Evolutionary conservation across 805 yeast genomes (phyloP), one percentile per base, ranked within the genome.

Genomic region (Saccharomycopsis oosterbeekiorum): DNA sequence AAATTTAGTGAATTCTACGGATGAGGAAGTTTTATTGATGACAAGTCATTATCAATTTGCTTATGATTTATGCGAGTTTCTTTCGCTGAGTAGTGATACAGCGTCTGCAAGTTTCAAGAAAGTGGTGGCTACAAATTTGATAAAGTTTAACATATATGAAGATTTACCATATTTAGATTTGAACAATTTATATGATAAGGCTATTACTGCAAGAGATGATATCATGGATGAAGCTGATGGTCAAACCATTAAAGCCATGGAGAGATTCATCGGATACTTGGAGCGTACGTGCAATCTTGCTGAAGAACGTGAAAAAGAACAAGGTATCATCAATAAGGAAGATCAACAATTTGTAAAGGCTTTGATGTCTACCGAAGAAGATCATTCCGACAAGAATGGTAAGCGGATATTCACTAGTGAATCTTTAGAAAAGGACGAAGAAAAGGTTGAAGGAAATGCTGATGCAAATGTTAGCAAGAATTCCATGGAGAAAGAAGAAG

Each of bases 11-110:
- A 79, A 81, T 62, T 72, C 75, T 51, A 66, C 76, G 0, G 75
- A 76, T 5, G 80, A 74, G 1, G 79, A 74, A 1, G 71, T 77
- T 2, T 68, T 68, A 3, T 67, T 67, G n/a, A 80, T 82, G 50
- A 70, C 78, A 11, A 73, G 82, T 5, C 94, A 88, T 65, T 70
- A 84, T 2, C 78, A 76, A 65, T 81, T 86, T 64, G 81, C 82
- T 0, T 70, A 78, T 36, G 84, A 83, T 29, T 71, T 88, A 11
- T 68, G 88, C 56, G 78, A 76, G 36, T 76, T 80, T 0, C 73
- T 86, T 24, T 78, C 74, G 64, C 53, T 24, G 53, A 77, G 74
- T 61, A 58, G 74, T 5, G 73, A 71, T 36, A 68, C 75, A 40
- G 84, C 78, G 2, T n/a, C 57, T 15, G 84, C 81, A 64, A 75